Evolutionary conservation across 768 basidiomycete species (phyloP).

Genomic region (Peribolospora kevripleyi): DNA sequence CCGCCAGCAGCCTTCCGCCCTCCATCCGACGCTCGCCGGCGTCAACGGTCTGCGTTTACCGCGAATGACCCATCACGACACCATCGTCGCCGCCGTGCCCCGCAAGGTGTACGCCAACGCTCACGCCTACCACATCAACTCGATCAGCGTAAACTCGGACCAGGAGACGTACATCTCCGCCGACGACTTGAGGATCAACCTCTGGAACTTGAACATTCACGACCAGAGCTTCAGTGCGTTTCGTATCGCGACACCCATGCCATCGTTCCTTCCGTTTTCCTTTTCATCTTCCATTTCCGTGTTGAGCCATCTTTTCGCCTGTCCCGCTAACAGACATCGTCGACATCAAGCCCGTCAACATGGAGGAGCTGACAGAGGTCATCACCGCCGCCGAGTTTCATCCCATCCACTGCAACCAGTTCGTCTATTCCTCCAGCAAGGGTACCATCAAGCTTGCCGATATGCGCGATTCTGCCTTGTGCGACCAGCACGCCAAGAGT

Average conservation of each 20-base stretch:
- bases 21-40: slow-evolving; percentile 3
- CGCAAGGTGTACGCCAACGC: slow-evolving; percentile 98
- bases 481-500: slow-evolving; percentile 93
- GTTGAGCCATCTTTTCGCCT: not conserved
- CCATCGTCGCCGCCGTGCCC: slow-evolving; percentile 93
- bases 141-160: slow-evolving; percentile 96
- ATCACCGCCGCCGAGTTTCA: slow-evolving; percentile 99
- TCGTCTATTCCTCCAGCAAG: slow-evolving; percentile 99
- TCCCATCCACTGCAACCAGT: slow-evolving; percentile 85
- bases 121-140: slow-evolving; percentile 98
- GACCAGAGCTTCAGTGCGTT: slow-evolving; percentile 95
- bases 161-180: slow-evolving; percentile 98
- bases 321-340: slow-evolving; percentile 52
- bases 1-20: not conserved
- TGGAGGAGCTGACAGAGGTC: slow-evolving; percentile 98
- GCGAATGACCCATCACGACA: slow-evolving; percentile 78
- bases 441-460: slow-evolving; percentile 98
- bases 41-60: slow-evolving; percentile 35
- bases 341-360: slow-evolving; percentile 98
- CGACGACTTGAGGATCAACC: slow-evolving; percentile 89
- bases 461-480: slow-evolving; percentile 93
- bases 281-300: not conserved
- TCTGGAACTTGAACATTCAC: slow-evolving; percentile 95
- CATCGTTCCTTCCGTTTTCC: not conserved
- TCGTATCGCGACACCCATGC: not conserved